Percentiles rank a stretch among this genome's conserved stretches.
Conservation (phyloP, 1,284 basidiomycete genomes). For the Fomitopsis schrenkii region DNA sequence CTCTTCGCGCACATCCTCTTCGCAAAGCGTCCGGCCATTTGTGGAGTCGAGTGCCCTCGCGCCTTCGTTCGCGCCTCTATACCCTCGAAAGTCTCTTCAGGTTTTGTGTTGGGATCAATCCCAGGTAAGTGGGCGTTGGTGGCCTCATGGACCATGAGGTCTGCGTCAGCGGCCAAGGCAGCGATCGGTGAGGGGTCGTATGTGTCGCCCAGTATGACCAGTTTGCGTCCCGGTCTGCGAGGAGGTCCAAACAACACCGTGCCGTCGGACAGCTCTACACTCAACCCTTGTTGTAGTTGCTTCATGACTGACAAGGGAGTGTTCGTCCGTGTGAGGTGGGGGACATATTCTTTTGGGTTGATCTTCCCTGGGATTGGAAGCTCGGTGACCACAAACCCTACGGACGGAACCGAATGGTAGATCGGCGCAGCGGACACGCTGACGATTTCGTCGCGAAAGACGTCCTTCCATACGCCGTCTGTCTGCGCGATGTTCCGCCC, state of each 20-base stretch:
- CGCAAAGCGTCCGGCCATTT: conserved; percentile 87
- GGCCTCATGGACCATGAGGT: conserved; percentile 81
- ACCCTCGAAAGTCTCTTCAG: conserved; percentile 51
- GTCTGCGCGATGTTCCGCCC: conserved; percentile 67
- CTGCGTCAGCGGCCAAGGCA: conserved; percentile 53
- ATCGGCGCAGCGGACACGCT: conserved; percentile 85
- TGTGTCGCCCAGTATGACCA: conserved; percentile 81
- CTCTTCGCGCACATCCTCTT: conserved; percentile 58
- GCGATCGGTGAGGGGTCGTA: conserved; percentile 67
- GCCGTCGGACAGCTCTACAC: conserved; percentile 74
- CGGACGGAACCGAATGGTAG: conserved; percentile 74
- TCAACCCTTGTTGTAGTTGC: conserved; percentile 63
- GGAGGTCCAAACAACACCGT: conserved; percentile 72
- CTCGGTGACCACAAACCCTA: conserved; percentile 83
- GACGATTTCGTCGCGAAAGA: conserved; percentile 58
- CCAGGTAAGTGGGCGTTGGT: conserved; percentile 88
- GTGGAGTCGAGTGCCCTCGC: conserved; percentile 90
- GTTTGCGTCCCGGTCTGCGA: conserved; percentile 63
- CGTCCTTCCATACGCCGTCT: conserved; percentile 69
- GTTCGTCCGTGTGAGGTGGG: conserved; percentile 63
- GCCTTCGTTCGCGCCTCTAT: conserved; percentile 69
- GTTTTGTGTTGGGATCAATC: conserved; percentile 53
- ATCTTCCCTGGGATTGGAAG: conserved; percentile 75
- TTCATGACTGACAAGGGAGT: conserved; percentile 73
- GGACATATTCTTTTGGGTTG: conserved; percentile 59